These are phyloP conservation scores for Lunularia cruciata DNA, from an alignment of 225 moss, liverwort and hornwort genomes.

Conservation along the genomic window DNA sequence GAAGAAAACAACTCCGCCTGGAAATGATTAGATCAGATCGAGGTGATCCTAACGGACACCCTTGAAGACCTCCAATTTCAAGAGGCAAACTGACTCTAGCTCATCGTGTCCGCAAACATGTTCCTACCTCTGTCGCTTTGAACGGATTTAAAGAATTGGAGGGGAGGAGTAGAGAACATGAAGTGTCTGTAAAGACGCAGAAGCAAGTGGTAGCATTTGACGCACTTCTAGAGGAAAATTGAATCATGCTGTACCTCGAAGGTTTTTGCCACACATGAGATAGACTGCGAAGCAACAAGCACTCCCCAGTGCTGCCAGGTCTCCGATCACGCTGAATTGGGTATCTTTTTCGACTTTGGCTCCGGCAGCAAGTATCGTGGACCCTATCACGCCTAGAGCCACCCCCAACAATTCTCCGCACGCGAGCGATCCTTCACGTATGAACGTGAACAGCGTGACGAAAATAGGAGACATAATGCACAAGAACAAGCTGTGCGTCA, in stretches of 20 bases:
- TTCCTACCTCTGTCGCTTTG: too few species aligned
- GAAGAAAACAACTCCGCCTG: not conserved
- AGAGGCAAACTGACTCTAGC: too few species aligned
- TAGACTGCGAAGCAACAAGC: conserved; percentile 42
- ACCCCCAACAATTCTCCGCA: conserved; percentile 56
- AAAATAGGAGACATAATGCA: conserved; percentile 63
- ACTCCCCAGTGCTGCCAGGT: conserved; percentile 47
- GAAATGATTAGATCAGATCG: not conserved
- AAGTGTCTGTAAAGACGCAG: not conserved
- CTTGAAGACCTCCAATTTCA: too few species aligned
- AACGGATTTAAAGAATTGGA: not conserved
- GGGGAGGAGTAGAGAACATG: not conserved
- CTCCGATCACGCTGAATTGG: conserved; percentile 55
- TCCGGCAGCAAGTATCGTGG: conserved; percentile 57
- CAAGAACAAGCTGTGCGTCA: conserved; percentile 72
- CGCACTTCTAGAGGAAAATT: too few species aligned
- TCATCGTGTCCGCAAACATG: too few species aligned
- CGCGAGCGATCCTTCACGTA: conserved; percentile 50
- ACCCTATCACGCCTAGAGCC: conserved; percentile 57
- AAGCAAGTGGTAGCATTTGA: too few species aligned
- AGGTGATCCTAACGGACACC: too few species aligned
- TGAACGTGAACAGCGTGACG: conserved; percentile 53
- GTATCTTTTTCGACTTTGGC: conserved; percentile 54
- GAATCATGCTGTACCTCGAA: conserved; percentile 58
- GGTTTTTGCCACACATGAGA: conserved; percentile 55